Evolutionary conservation across 2,329 filamentous ascomycete genomes (phyloP), one percentile per base, ranked within the genome.

Genomic region (Aspergillus persii): DNA sequence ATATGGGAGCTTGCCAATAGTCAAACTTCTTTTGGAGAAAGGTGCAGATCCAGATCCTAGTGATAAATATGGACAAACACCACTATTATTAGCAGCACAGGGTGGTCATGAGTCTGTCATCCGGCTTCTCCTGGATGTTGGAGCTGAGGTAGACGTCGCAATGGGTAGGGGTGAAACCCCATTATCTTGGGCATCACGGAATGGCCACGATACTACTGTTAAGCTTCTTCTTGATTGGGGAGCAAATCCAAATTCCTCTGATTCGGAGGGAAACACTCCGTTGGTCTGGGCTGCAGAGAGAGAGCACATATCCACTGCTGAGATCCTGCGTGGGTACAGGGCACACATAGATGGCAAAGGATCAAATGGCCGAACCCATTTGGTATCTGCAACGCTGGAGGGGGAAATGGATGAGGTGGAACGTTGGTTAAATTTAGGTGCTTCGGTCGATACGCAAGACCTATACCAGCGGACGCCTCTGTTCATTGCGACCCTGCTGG

Each of bases 381-480:
- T 47, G 9, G 18, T 23, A 15, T 26, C 18, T 18, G 44, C 44
- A 9, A 11, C 18, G 6, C 44, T 26, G 11, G 44, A 47, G 8
- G 44, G 18, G 15, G 3, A 3, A 9, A 8, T 47, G 44, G 3
- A 8, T 9, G 12, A 1, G 18, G 26, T 27, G 9, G 18, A 8
- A 11, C 44, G 26, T 23, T 47, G 18, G 44, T 27, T 47, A 9
- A 27, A 26, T 8, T 15, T 26, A 4, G 44, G 44, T 47, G 44
- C 44, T 11, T 23, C 12, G 3, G 44, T 59, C 6, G 57, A 56
- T 23, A 48, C 39, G 11, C 48, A 48, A 5, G 57, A 59, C 33
- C 23, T 56, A 18, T 39, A 31, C 39, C 30, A 26, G 11, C 57
- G 57, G 15, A 59, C 57, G 8, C 57, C 57, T 3, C 53, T 59